Evolutionary conservation across 2,329 filamentous ascomycete genomes (phyloP).

Genomic region (Endothia cerciana): DNA sequence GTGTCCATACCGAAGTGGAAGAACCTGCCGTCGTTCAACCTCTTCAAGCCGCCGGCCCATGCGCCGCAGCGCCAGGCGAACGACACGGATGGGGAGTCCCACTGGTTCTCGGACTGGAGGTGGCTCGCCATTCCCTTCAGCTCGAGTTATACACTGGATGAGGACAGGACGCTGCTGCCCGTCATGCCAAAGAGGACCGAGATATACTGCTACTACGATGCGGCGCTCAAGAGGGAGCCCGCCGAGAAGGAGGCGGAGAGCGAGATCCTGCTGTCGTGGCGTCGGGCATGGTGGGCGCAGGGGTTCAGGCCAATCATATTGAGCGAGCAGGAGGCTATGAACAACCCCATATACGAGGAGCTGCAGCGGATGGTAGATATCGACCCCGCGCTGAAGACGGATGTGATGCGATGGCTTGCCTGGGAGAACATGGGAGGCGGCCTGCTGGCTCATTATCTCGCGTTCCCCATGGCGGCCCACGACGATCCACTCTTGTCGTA

Average conservation of each 20-base stretch:
- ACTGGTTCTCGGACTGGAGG: slow-evolving; percentile 88
- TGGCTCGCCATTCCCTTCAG: slow-evolving; percentile 88
- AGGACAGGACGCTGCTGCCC: slow-evolving; percentile 82
- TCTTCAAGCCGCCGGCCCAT: slow-evolving; percentile 72
- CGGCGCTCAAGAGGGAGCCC: slow-evolving; percentile 63
- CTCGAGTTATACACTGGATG: slow-evolving; percentile 76
- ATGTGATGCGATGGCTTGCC: slow-evolving; percentile 84
- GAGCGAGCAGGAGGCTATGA: slow-evolving; percentile 77
- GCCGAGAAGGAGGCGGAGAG: slow-evolving; percentile 74
- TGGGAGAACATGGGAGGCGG: slow-evolving; percentile 92
- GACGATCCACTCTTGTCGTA: slow-evolving; percentile 74
- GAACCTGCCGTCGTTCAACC: slow-evolving; percentile 56
- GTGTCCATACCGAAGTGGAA: slow-evolving; percentile 47
- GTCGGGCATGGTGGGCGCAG: slow-evolving; percentile 92
- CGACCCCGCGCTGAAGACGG: slow-evolving; percentile 64
- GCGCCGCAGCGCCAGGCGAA: slow-evolving; percentile 75
- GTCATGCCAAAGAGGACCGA: slow-evolving; percentile 70
- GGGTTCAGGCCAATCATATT: slow-evolving; percentile 87
- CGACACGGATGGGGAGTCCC: slow-evolving; percentile 76
- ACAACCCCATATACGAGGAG: slow-evolving; percentile 76
- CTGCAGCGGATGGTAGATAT: slow-evolving; percentile 65
- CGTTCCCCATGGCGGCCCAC: slow-evolving; percentile 80
- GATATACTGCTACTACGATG: slow-evolving; percentile 92
- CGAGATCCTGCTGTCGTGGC: slow-evolving; percentile 81
- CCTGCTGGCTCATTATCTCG: slow-evolving; percentile 75